Evolutionary conservation across 495 filamentous ascomycete species (phyloP), one percentile per base, ranked within the genome.

Genomic region (Emericellopsis terricola): DNA sequence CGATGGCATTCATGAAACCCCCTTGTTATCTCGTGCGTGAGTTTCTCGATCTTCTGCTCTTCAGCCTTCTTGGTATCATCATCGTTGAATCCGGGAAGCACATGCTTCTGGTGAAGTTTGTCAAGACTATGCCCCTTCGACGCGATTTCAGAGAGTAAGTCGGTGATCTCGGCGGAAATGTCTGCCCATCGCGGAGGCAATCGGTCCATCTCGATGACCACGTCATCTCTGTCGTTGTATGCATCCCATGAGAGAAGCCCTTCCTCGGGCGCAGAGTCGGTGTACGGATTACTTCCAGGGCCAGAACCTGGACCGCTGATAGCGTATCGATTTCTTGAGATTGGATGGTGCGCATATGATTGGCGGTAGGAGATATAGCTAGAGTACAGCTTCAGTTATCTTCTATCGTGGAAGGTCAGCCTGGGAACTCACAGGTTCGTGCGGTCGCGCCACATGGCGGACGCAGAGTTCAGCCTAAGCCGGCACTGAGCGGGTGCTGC

Each of bases 351-450:
- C 42, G 84, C 72, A 55, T 94, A 94, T 39, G 87, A 94, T 59
- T 96, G 89, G 38, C 89, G 85, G 64, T 96, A 97, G 49, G 89
- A 94, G 51, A 97, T 91, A 56, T 86, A 97, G 50, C 89, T 94
- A 47, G 19, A 20, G 15, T 19, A 4, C 18, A 5, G 4, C 8
- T 11, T 40, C 18, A 30, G 33, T 40, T 17, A 20, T 29, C 16
- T 15, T 28, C n/a, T 17, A 28, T 10, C 17, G 8, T 8, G 28
- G 16, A 7, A 24, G n/a, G 15, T 23, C 16, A 18, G 3, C 14
- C n/a, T 4, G 29, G 28, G 5, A 9, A 47, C 68, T 39, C 69
- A 94, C 87, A 97, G 78, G 52, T 96, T 97, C 32, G 91, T 97
- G 60, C 89, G 74, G 69, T 97, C 89, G 62, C 89, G 83, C 81